These are phyloP conservation scores for Tulasnella sp. DNA, from an alignment of 768 basidiomycete species.

Conservation along the genomic window DNA sequence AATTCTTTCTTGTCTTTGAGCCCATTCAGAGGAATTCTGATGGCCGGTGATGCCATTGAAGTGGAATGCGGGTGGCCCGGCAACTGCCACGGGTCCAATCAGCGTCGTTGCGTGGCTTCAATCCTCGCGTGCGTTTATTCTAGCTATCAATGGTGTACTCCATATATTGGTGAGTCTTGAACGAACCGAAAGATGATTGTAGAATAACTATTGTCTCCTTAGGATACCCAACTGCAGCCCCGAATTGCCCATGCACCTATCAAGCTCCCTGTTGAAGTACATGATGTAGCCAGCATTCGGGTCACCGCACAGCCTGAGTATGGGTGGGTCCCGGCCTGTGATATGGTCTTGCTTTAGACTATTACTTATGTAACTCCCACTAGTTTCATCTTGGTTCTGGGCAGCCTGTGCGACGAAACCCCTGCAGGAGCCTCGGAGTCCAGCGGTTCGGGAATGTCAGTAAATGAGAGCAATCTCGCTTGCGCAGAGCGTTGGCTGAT, in stretches of 20 bases:
- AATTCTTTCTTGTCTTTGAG: not conserved
- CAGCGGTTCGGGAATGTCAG: slow-evolving; percentile 35
- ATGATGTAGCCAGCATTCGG: not conserved
- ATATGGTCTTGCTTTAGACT: too few species aligned
- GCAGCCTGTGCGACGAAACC: not conserved
- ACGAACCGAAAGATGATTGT: not conserved
- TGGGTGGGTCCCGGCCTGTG: not conserved
- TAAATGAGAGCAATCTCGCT: slow-evolving; percentile 59
- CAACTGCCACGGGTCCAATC: slow-evolving; percentile 43
- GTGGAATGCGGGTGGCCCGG: slow-evolving; percentile 53
- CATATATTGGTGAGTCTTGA: slow-evolving; percentile 12
- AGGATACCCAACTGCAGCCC: not conserved
- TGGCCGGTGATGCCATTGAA: slow-evolving; percentile 39
- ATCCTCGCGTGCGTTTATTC: slow-evolving; percentile 60
- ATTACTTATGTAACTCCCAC: not conserved
- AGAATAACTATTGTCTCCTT: not conserved
- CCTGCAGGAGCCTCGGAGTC: slow-evolving; percentile 40
- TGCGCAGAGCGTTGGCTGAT: slow-evolving; percentile 66
- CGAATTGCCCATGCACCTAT: not conserved
- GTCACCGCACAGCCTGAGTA: not conserved
- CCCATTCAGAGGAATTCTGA: not conserved
- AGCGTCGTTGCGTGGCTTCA: slow-evolving; percentile 62
- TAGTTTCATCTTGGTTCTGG: not conserved
- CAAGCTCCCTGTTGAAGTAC: not conserved
- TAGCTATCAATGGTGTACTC: slow-evolving; percentile 61